A percentile compares a stretch with the other conserved stretches of the same genome.
These are phyloP conservation scores for Tetragonia tetragonoides DNA, from an alignment of 148 eudicot species.

Conservation along the genomic window DNA sequence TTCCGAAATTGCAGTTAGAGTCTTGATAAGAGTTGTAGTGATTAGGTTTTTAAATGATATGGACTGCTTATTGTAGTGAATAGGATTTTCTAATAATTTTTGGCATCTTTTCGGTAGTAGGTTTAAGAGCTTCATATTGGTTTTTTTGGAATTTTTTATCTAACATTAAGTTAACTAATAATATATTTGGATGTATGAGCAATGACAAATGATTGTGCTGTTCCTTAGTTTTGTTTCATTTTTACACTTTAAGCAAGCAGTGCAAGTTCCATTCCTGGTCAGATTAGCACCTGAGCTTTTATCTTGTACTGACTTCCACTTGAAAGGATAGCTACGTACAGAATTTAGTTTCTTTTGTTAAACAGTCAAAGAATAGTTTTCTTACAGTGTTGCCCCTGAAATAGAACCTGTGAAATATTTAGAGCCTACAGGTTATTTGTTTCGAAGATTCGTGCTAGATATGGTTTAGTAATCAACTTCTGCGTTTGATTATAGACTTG, in stretches of 20 bases:
- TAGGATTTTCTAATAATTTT: no score
- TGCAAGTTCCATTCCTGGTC: slow-evolving; percentile 4
- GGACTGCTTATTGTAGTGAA: not conserved
- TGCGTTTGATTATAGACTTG: not conserved
- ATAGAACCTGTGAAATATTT: not conserved
- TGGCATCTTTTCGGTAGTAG: not conserved
- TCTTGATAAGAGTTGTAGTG: not conserved
- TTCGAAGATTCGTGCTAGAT: not conserved
- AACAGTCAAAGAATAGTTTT: no score
- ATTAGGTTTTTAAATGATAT: not conserved
- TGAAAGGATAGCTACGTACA: not conserved
- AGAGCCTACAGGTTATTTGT: not conserved
- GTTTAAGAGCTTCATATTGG: not conserved
- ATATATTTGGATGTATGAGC: not conserved
- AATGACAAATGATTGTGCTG: not conserved
- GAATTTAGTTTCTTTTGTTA: not conserved
- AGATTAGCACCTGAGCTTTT: slow-evolving; percentile 14
- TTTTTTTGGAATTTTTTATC: not conserved
- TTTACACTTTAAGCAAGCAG: not conserved
- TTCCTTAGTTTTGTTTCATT: no score
- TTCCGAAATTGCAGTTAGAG: not conserved
- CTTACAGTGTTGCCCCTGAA: slow-evolving; percentile 4
- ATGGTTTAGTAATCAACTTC: not conserved
- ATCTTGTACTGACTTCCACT: slow-evolving; percentile 5
- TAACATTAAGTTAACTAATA: not conserved